Evolutionary conservation across 2,329 filamentous ascomycete species (phyloP), one percentile per base, ranked within the genome.

Genomic region (Pyrenophora seminiperda): DNA sequence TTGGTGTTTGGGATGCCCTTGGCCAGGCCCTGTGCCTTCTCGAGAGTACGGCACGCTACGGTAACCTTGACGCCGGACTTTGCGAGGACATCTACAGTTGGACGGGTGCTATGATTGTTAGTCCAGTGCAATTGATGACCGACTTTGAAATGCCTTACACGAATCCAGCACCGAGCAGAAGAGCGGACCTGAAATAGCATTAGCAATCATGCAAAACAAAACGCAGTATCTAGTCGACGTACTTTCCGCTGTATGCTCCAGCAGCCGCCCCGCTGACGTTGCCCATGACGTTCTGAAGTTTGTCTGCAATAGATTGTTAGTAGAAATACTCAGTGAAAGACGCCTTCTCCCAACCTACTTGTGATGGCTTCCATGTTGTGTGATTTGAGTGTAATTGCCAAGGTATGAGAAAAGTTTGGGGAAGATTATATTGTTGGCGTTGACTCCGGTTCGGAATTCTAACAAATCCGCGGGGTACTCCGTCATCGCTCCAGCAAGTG

Each of bases 1-100:
- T 76, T 82, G 63, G 91, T 84, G 73, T 89, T 84, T 74, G 86
- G 81, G 72, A 93, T 83, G 64, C 87, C 70, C 54, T 79, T 83
- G 37, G 83, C 83, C 58, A 97, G 86, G 65, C 84, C 84, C 81
- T 95, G 79, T 49, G 92, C 91, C 45, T 79, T 84, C 65, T 87
- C 84, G 48, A 96, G 81, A 36, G 89, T 93, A 73, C 91, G 81
- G 82, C 91, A 96, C 65, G 91, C 90, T 65, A 85, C 81, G 50
- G 81, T 81, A 60, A 85, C 81, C 31, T 77, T 71, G 65, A 85
- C 77, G 53, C 81, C 81, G 47, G 79, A 76, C 68, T 84, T 79
- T 70, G 77, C 77, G 44, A 85, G 76, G 59, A 84, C 77, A 63
- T 85, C 81, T 44, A 81, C 78, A 39, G 81, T 83, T n/a, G 83